Evolutionary conservation across 805 yeast species (phyloP).

Genomic region (Ogataea polymorpha): DNA sequence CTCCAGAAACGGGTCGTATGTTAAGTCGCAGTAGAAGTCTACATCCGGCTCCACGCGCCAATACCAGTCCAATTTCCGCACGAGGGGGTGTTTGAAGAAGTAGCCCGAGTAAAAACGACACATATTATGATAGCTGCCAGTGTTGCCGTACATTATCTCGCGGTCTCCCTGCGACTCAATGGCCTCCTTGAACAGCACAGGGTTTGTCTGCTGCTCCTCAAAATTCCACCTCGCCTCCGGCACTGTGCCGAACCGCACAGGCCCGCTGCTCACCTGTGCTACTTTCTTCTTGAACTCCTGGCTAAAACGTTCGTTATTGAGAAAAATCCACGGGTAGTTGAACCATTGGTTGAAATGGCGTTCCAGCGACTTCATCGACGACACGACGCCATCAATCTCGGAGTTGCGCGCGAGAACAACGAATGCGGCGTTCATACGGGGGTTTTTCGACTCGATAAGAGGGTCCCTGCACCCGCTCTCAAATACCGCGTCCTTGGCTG

Average conservation of each 20-base stretch:
- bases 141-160: slow-evolving; percentile 77
- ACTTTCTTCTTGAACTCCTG: slow-evolving; percentile 60
- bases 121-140: slow-evolving; percentile 88
- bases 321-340: slow-evolving; percentile 86
- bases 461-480: slow-evolving; percentile 34
- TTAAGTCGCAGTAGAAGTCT: slow-evolving; percentile 82
- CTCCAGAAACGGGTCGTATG: slow-evolving; percentile 85
- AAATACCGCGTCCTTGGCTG: slow-evolving; percentile 30
- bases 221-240: slow-evolving; percentile 67
- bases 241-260: slow-evolving; percentile 70
- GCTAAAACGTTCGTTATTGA: slow-evolving; percentile 76
- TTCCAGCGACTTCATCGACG: slow-evolving; percentile 73
- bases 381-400: slow-evolving; percentile 74
- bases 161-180: slow-evolving; percentile 78
- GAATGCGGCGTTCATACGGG: slow-evolving; percentile 76
- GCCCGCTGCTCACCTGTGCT: slow-evolving; percentile 49
- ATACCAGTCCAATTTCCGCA: slow-evolving; percentile 77
- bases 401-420: slow-evolving; percentile 80
- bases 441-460: slow-evolving; percentile 17
- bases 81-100: slow-evolving; percentile 76
- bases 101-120: slow-evolving; percentile 87
- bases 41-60: slow-evolving; percentile 97
- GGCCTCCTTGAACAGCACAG: slow-evolving; percentile 47
- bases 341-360: slow-evolving; percentile 92
- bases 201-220: slow-evolving; percentile 40